Base-by-base conservation (phyloP, 768 basidiomycete genomes). In the Russula virescens region DNA sequence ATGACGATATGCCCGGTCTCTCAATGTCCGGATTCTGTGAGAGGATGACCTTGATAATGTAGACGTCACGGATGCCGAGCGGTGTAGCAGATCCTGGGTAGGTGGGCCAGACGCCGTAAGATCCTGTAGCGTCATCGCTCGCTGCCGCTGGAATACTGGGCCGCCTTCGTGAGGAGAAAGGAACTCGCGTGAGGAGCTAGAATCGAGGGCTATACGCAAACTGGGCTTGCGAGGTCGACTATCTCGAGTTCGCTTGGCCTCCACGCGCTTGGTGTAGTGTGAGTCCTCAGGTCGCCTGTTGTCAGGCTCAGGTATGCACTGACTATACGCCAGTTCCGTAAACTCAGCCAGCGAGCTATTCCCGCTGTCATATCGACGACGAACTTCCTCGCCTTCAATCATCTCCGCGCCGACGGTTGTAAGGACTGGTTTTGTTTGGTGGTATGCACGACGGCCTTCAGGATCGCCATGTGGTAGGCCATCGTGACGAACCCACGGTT, bases 1-100 rank as follows among this genome's bases (percentile, higher is more conserved):
- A 38, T 60, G 62, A 43, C 47, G 46, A 40, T 55, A 63, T 21
- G 57, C 62, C 35, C 62, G 59, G 40, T 63, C 58, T 14, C 40
- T 19, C 18, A 63, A 45, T n/a, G 58, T 63, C 47, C 58, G 57
- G 21, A 43, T 49, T 38, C 58, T 57, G 35, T 14, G 6, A 28
- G 5, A 21, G 3, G 51, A 40, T 16, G 57, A 50, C 3, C 7
- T 8, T 34, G 53, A 48, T 18, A 13, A 40, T 5, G 46, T 21
- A 18, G 57, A 40, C 14, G 47, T 42, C 10, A 23, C 38, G 10
- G 47, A 25, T 8, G 52, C 48, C 5, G 58, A 59, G 14, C 52
- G 35, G 10, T 13, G 46, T 28, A 47, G 43, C 23, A 26, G 57
- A 26, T n/a, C 31, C 14, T n/a, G 9, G 11, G 31, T 9, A 35